Conservation (phyloP, 2,329 filamentous ascomycete genomes). For the Teratosphaeria destructans region DNA sequence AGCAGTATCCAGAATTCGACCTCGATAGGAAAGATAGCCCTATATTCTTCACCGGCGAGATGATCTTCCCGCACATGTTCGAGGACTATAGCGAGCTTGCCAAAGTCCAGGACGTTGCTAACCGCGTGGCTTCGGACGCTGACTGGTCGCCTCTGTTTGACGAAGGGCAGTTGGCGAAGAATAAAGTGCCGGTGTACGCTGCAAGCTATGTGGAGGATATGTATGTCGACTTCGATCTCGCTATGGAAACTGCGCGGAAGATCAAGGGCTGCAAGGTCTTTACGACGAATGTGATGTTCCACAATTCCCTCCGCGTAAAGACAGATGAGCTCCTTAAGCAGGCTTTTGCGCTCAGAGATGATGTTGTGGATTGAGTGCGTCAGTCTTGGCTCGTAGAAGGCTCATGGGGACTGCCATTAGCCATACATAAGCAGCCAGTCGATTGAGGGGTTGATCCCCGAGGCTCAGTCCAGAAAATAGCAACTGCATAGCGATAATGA, state of each 20-base stretch:
- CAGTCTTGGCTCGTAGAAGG: too few relatives aligned
- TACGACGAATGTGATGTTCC: conserved; percentile 78
- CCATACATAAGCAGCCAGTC: too few relatives aligned
- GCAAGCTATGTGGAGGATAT: conserved; percentile 79
- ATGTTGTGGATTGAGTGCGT: conserved; percentile 42
- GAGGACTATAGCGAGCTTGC: conserved; percentile 66
- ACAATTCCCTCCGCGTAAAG: conserved; percentile 66
- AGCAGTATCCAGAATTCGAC: conserved; percentile 37
- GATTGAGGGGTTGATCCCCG: too few relatives aligned
- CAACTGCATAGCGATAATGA: too few relatives aligned
- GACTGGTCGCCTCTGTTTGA: conserved; percentile 74
- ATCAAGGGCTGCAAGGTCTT: conserved; percentile 72
- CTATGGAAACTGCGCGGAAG: conserved; percentile 60
- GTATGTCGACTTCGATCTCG: conserved; percentile 75
- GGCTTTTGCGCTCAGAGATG: conserved; percentile 67
- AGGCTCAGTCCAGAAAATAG: too few relatives aligned
- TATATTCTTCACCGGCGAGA: conserved; percentile 80
- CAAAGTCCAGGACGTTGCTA: conserved; percentile 57
- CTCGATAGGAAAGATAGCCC: conserved; percentile 38
- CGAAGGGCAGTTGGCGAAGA: conserved; percentile 58
- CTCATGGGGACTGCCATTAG: too few relatives aligned
- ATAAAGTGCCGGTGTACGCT: conserved; percentile 77
- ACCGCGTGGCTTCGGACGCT: conserved; percentile 55
- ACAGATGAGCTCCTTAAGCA: conserved; percentile 66
- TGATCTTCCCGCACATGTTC: conserved; percentile 82